These are phyloP conservation scores for Rhinocladiella similis DNA, from an alignment of 2,329 filamentous ascomycete genomes.

Conservation along the genomic window DNA sequence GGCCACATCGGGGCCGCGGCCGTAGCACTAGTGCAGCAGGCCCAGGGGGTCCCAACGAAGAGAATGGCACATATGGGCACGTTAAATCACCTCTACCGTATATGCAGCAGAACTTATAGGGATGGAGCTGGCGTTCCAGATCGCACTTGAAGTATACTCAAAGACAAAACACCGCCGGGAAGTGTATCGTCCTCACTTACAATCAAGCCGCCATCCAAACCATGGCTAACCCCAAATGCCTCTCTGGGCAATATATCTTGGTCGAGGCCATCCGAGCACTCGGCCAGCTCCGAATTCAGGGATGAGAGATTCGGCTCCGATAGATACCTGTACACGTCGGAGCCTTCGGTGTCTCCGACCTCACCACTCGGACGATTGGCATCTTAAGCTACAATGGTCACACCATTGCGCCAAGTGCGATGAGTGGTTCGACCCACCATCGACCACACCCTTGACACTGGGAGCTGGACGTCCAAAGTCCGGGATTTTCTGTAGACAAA, in stretches of 20 bases:
- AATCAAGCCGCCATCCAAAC: slow-evolving; percentile 36
- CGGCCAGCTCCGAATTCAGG: slow-evolving; percentile 7
- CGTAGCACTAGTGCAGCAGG: slow-evolving; percentile 4
- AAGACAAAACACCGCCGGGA: slow-evolving; percentile 17
- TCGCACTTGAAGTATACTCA: slow-evolving; percentile 25
- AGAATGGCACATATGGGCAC: slow-evolving; percentile 31
- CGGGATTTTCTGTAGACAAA: no score
- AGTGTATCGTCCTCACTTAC: slow-evolving; percentile 34
- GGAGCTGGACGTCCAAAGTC: no score
- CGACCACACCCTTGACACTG: no score
- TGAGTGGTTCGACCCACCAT: no score
- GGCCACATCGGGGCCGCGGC: slow-evolving; percentile 32
- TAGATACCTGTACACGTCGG: slow-evolving; percentile 14
- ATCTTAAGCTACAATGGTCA: no score
- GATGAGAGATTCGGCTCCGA: slow-evolving; percentile 13
- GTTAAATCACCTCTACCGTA: slow-evolving; percentile 30
- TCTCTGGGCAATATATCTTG: slow-evolving; percentile 34
- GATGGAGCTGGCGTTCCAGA: slow-evolving; percentile 31
- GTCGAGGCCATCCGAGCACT: slow-evolving; percentile 1
- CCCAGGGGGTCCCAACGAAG: slow-evolving; percentile 15
- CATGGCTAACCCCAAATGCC: slow-evolving; percentile 30
- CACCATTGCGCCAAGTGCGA: no score
- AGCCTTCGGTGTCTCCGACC: no score
- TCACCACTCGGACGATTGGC: no score
- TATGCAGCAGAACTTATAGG: slow-evolving; percentile 34